Evolutionary conservation across 768 basidiomycete genomes (phyloP), one percentile per base, ranked within the genome.

Genomic region (Dendrothele bispora): DNA sequence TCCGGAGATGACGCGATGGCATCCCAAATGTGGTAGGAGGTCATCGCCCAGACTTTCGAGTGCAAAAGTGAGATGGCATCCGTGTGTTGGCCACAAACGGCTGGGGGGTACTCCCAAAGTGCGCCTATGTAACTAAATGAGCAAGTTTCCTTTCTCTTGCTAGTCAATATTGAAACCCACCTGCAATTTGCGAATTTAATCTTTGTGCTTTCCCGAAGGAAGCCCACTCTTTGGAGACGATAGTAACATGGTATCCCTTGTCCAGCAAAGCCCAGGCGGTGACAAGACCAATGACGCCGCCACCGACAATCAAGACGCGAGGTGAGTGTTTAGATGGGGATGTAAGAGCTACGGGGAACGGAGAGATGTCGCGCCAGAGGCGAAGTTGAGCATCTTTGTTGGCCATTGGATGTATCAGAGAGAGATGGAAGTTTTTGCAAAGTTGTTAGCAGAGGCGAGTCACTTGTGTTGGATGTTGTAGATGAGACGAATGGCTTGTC

Each of bases 21-120:
- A 43, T 64, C 61, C 44, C 64, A 63, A 24, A 60, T 55, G 39
- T 63, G 65, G 55, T 71, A 71, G 10, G 65, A 60, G 11, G 60
- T 62, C 65, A 69, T 62, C 52, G 62, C 64, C 69, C 68, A 71
- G 17, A 55, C 39, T 36, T 68, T 67, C 10, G 69, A 66, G 38
- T 64, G 61, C 12, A 48, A 52, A 8, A 70, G 56, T 7, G 67
- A 71, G 41, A 62, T 60, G n/a, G 55, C 48, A 55, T 69, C 66
- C 4, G 66, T 66, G 53, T 71, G 68, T 30, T 63, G 56, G 37
- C 69, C 69, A 49, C 69, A 70, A 17, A 71, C 69, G 3, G 69
- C 69, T 15, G 69, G 68, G 1, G 68, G 68, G 51, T 61, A 69
- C 47, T 71, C 69, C 69, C 69, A 70, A 64, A 63, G 12, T 42